These are phyloP conservation scores for Penicillium sp. DNA, from an alignment of 2,329 filamentous ascomycete species.

Conservation along the genomic window DNA sequence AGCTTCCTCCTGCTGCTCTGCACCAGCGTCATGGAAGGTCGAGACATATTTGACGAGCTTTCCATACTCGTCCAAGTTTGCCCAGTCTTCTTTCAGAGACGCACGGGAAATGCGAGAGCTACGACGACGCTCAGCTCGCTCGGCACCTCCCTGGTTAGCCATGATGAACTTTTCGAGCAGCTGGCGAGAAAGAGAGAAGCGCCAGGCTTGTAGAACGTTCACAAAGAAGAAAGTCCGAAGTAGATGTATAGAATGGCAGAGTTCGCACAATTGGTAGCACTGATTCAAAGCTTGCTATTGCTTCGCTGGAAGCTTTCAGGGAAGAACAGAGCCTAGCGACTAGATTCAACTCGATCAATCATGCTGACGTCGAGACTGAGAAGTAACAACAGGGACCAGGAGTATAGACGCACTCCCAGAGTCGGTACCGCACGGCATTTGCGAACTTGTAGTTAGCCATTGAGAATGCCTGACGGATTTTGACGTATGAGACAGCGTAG, in stretches of 20 bases:
- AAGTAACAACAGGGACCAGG: constrained; percentile 2
- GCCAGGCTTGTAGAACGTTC: background rate
- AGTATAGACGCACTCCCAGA: background rate
- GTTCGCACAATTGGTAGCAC: too few species aligned
- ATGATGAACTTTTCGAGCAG: constrained; percentile 13
- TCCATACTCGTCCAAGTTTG: constrained; percentile 55
- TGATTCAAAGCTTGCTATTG: too few species aligned
- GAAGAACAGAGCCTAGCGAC: too few species aligned
- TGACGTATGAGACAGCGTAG: constrained; percentile 22
- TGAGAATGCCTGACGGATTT: constrained; percentile 12
- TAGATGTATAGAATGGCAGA: too few species aligned
- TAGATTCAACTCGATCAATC: constrained; percentile 20
- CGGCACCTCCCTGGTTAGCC: constrained; percentile 18
- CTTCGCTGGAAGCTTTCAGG: too few species aligned
- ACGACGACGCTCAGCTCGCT: constrained; percentile 20
- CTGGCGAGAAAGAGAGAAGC: constrained; percentile 2
- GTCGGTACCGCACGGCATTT: background rate
- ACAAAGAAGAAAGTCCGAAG: too few species aligned
- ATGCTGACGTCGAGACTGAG: constrained; percentile 32
- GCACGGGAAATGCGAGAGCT: constrained; percentile 35
- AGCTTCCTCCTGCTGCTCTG: constrained; percentile 39
- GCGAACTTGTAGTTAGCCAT: constrained; percentile 8
- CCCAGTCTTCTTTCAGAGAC: constrained; percentile 31
- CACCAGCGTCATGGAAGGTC: constrained; percentile 54
- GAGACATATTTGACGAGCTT: constrained; percentile 63